Percentiles rank a stretch among this genome's conserved stretches.
Evolutionary conservation across 805 yeast species (phyloP).

Genomic region (Saturnispora gosingensis): DNA sequence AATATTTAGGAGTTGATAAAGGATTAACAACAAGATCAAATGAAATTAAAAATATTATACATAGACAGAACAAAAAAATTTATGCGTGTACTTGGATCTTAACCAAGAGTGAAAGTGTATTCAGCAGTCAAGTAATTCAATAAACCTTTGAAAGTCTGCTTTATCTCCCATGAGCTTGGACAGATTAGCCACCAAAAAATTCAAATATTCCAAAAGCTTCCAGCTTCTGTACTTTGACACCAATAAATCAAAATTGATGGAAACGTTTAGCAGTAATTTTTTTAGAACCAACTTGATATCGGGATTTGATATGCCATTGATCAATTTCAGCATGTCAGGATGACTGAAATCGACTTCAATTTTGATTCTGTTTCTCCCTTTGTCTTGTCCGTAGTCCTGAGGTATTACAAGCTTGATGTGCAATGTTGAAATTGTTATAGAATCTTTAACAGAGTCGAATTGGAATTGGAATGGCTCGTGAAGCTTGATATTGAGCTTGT

Average conservation of each 20-base stretch:
- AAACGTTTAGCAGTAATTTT: constrained; percentile 24
- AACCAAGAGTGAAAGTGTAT: not conserved
- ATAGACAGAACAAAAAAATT: not conserved
- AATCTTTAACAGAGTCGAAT: constrained; percentile 21
- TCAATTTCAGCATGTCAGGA: constrained; percentile 19
- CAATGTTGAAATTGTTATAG: constrained; percentile 20
- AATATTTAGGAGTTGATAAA: not conserved
- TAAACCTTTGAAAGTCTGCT: constrained; percentile 16
- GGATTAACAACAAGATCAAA: not conserved
- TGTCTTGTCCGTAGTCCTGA: constrained; percentile 19
- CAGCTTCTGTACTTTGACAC: constrained; percentile 12
- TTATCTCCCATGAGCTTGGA: constrained; percentile 26
- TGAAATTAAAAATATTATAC: not conserved
- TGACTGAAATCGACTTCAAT: constrained; percentile 28
- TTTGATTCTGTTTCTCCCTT: constrained; percentile 18
- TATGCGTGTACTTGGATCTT: not conserved
- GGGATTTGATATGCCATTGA: constrained; percentile 24
- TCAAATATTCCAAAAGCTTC: constrained; percentile 27
- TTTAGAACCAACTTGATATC: constrained; percentile 25
- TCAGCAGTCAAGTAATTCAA: constrained; percentile 20
- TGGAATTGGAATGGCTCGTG: constrained; percentile 24
- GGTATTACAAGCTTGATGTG: constrained; percentile 27
- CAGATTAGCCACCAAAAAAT: constrained; percentile 25
- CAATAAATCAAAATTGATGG: constrained; percentile 21
- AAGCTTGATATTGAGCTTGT: constrained; percentile 20